A percentile compares a stretch with the other conserved stretches of the same genome.
Conservation (phyloP, 2,329 filamentous ascomycete species). For the Colletotrichum horii region DNA sequence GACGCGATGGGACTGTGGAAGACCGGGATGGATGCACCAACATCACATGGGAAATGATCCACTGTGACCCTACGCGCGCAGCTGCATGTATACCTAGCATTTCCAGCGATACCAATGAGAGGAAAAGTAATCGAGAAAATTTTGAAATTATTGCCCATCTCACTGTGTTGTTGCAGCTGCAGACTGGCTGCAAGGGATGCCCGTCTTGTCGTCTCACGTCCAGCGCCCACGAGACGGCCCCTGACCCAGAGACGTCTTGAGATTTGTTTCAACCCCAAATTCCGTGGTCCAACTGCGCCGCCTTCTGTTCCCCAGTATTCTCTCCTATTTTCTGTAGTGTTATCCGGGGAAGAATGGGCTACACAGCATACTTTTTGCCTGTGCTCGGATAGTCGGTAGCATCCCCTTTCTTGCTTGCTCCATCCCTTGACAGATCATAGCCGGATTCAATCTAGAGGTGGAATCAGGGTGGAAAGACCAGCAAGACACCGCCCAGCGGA, state of each 20-base stretch:
- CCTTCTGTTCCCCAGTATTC: background rate
- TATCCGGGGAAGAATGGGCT: background rate
- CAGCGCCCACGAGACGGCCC: background rate
- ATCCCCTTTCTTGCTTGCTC: background rate
- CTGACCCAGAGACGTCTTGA: background rate
- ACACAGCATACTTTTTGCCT: background rate
- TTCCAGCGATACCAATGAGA: background rate
- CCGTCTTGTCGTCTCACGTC: background rate
- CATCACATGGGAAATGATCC: background rate
- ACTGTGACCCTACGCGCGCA: background rate
- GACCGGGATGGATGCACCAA: background rate
- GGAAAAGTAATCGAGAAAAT: background rate
- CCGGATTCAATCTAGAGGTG: background rate
- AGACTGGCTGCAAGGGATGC: background rate
- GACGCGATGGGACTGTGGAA: background rate
- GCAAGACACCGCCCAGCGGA: background rate
- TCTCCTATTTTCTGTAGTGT: background rate
- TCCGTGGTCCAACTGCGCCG: background rate
- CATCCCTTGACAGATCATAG: background rate
- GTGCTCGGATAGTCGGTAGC: background rate
- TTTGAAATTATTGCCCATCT: background rate
- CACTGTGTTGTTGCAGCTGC: background rate
- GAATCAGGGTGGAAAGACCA: background rate
- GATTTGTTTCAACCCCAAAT: conserved; percentile 5
- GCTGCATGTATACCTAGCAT: background rate